Base-by-base conservation (phyloP, 129 eudicot genomes). In the Tagetes erecta region DNA sequence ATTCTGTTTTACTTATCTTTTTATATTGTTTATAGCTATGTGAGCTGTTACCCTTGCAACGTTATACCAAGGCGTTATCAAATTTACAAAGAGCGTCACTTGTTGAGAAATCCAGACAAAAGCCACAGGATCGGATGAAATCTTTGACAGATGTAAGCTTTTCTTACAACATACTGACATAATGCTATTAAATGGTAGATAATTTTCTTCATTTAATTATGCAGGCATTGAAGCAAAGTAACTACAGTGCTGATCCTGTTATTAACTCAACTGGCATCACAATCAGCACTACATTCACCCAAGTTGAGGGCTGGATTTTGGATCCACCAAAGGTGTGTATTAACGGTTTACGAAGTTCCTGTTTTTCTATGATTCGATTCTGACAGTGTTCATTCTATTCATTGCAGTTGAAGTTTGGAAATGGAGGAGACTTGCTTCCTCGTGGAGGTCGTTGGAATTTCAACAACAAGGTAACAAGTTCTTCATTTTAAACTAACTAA, bases 81-180 rank as follows among this genome's bases (percentile, higher is more conserved):
- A 83, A 80, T 49, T 66, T 80, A 34, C 96, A 87, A 70, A 64
- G 96, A 62, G 78, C 98, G 2, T 75, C 88, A 8, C 68, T 93
- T 38, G 95, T 89, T 40, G 96, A 93, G 75, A 89, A 89, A 59
- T 93, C 98, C 0, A 80, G 96, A 27, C 96, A 93, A 39, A 93
- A 90, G 69, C 98, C 96, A 0, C 92, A 80, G 42, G 98, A 90
- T 31, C 74, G 92, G 63, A 93, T 93, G 98, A 77, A 76, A 2
- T 72, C 74, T 4, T 74, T 93, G 81, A 75, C 33, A 10, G 67
- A 50, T 68, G 82, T 79, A 78, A 78, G 74, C 13, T 60, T 31
- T 31, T 31, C 63, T 68, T 27, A 34, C 47, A 13, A 0, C 8
- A 56, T 57, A 53, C 70, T 31, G 2, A 73, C 2, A 56, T 42